Percentiles rank a stretch among this genome's conserved stretches.
Conservation (phyloP, 371 early-diverging fungal species). For the Rhizopus sp. region DNA sequence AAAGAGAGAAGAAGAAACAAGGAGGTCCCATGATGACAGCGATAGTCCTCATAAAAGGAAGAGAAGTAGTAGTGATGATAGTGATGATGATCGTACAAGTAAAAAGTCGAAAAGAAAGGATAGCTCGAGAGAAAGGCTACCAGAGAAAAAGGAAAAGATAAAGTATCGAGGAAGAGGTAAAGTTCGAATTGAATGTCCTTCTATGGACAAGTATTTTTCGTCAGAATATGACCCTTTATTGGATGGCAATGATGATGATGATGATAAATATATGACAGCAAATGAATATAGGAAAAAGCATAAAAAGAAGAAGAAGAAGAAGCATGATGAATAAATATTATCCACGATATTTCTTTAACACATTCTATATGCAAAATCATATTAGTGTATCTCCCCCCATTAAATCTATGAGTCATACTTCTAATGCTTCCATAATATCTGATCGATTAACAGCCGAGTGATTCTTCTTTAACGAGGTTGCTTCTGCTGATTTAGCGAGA, state of each 20-base stretch:
- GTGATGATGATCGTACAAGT: conserved; percentile 1
- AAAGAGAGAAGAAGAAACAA: conserved; percentile 8
- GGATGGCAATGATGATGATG: conserved; percentile 62
- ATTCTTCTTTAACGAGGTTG: background rate
- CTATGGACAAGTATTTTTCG: conserved; percentile 77
- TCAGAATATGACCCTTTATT: conserved; percentile 65
- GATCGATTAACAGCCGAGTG: background rate
- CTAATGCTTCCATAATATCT: conserved; percentile 4
- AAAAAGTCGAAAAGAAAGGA: conserved; percentile 6
- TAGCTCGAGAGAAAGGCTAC: conserved; percentile 6
- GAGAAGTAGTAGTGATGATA: conserved; percentile 11
- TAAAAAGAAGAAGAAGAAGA: conserved; percentile 20
- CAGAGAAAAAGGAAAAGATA: conserved; percentile 7
- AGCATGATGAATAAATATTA: conserved; percentile 13
- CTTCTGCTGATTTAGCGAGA: conserved; percentile 12
- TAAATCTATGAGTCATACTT: conserved; percentile 7
- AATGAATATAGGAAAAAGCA: conserved; percentile 18
- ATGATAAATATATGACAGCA: conserved; percentile 35
- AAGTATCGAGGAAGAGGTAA: conserved; percentile 40
- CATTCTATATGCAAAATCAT: conserved; percentile 2
- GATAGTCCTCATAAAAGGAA: background rate
- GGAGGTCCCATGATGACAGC: conserved; percentile 6
- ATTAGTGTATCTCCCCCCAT: background rate
- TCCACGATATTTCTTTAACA: conserved; percentile 13
- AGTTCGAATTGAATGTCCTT: conserved; percentile 36